A percentile compares a stretch with the other conserved stretches of the same genome.
Evolutionary conservation across 257 asterid genomes (phyloP).

Genomic region (Nicotiana sylvestris): DNA sequence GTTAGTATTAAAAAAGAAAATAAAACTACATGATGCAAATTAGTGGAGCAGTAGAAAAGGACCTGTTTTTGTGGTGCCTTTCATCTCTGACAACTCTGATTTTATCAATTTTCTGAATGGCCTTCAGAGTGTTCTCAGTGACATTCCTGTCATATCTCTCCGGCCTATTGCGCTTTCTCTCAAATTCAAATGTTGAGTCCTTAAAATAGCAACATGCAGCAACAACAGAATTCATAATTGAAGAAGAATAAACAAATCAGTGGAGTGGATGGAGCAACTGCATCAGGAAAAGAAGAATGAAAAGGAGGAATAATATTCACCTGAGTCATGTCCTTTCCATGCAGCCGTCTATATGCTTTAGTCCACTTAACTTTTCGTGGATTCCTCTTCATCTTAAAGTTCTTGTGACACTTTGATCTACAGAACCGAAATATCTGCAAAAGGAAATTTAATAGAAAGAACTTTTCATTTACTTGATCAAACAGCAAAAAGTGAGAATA

Average conservation of each 20-base stretch:
- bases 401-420: conserved; percentile 84
- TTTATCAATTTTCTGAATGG: conserved; percentile 71
- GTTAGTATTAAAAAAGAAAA: background rate
- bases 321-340: conserved; percentile 91
- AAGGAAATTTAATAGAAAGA: background rate
- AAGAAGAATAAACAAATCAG: too few relatives aligned
- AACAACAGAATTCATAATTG: too few relatives aligned
- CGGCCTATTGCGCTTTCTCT: conserved; percentile 78
- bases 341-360: conserved; percentile 73
- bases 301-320: conserved; percentile 22
- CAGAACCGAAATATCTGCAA: conserved; percentile 75
- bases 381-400: conserved; percentile 94
- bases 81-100: conserved; percentile 61
- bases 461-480: too few relatives aligned
- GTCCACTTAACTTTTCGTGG: conserved; percentile 96
- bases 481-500: too few relatives aligned
- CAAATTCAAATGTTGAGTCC: conserved; percentile 91
- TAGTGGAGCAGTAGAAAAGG: too few relatives aligned
- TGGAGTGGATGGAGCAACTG: too few relatives aligned
- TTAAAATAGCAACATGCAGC: conserved; percentile 17
- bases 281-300: too few relatives aligned
- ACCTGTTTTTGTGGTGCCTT: conserved; percentile 28
- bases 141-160: conserved; percentile 76
- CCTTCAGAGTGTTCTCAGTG: conserved; percentile 58
- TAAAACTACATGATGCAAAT: too few relatives aligned